phyloP scores from a whole-genome alignment of 164 flowering plant genomes.

The Aristolochia contorta region DNA sequence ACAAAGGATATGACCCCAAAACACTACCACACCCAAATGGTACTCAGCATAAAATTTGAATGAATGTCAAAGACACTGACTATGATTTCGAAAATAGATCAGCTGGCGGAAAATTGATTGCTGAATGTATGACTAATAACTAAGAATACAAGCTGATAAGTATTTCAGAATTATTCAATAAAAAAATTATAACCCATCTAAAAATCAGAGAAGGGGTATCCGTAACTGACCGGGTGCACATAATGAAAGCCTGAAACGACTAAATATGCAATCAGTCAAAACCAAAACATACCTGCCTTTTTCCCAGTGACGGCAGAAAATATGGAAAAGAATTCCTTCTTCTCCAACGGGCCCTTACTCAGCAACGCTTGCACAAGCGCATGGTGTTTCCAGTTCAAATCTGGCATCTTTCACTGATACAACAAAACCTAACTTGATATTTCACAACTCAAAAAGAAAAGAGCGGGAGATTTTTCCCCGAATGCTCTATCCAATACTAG shows the following conservation, averaged over 20 bases:
- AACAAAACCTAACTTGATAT: neutral
- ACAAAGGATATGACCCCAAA: no score
- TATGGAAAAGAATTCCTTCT: slow-evolving; percentile 45
- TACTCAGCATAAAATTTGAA: no score
- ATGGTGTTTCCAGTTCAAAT: slow-evolving; percentile 61
- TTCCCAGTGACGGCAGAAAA: slow-evolving; percentile 52
- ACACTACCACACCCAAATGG: no score
- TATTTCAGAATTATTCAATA: neutral
- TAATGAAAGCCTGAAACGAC: neutral
- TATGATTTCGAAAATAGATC: no score
- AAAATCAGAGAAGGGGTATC: neutral
- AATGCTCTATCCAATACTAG: no score
- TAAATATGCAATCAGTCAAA: no score
- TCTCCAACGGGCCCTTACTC: slow-evolving; percentile 76
- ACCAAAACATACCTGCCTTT: slow-evolving; percentile 36
- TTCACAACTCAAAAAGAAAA: no score
- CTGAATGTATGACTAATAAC: no score
- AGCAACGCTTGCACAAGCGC: slow-evolving; percentile 68
- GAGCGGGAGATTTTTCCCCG: no score
- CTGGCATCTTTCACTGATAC: slow-evolving; percentile 33
- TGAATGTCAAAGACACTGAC: no score
- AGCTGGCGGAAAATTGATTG: no score
- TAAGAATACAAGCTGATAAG: no score
- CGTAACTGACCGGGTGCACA: neutral
- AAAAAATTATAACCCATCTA: neutral